Evolutionary conservation across 2,329 filamentous ascomycete species (phyloP), one percentile per base, ranked within the genome.

Genomic region (Cladosporium sp.): DNA sequence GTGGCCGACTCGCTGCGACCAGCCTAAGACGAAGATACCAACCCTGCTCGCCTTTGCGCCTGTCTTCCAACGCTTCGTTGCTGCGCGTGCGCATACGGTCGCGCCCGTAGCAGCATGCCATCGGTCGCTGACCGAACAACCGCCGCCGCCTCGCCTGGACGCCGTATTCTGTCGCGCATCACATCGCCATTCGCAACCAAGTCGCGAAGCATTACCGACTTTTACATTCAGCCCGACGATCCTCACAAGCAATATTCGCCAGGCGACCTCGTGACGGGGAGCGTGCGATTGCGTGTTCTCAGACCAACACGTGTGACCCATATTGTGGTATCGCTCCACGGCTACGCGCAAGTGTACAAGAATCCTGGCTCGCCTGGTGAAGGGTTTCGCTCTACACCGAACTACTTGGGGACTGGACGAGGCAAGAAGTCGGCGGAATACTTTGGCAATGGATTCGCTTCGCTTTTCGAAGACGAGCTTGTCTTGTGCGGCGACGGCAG

Each of bases 401-500:
- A 81, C 17, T 53, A 47, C 37, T 12, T 47, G 22, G 50, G 56
- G 17, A 48, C 40, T 8, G 48, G 48, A n/a, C 77, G 79, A 61
- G 82, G 81, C 40, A 81, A 73, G 60, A 78, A 75, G 64, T 67
- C 71, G 44, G 76, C 78, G 51, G 76, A 72, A 67, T 90, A 89
- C 68, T 86, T 86, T 67, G 87, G 87, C 65, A 90, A 90, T 75
- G 89, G 89, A 32, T 85, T 90, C 65, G 88, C 86, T n/a, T 88
- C 87, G 40, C 77, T 94, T 45, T 94, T 93, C 68, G 87, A 91
- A 72, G 90, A 94, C 68, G 89, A 94, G 74, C 82, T 87, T 69
- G 87, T 90, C 13, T 75, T 94, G 35, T 91, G 89, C 68, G 89
- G 89, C 20, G 88, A 92, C 66, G 89, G 90, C 13, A 82, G 86